Conservation (phyloP, 2,329 filamentous ascomycete genomes). For the Fusarium metavorans region DNA sequence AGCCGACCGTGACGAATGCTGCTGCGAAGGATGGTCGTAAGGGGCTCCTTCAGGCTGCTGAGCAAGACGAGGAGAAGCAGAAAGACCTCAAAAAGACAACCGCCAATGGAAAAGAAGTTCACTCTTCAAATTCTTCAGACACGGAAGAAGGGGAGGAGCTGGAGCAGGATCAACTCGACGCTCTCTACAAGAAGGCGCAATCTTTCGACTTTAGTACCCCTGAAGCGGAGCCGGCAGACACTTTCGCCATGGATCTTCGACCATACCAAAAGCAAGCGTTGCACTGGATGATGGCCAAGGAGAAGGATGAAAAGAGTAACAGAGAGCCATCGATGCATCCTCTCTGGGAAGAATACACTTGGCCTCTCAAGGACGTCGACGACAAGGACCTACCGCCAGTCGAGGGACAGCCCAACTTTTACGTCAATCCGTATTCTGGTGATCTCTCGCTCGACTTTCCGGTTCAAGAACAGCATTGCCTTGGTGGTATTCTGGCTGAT, state of each 20-base stretch:
- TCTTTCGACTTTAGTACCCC: slow-evolving; percentile 96
- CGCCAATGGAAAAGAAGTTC: slow-evolving; percentile 46
- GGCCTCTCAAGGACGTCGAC: slow-evolving; percentile 89
- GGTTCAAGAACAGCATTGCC: slow-evolving; percentile 91
- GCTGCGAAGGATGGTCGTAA: slow-evolving; percentile 85
- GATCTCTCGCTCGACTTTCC: slow-evolving; percentile 94
- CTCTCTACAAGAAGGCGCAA: slow-evolving; percentile 94
- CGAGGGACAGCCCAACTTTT: slow-evolving; percentile 79
- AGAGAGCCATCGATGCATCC: slow-evolving; percentile 92
- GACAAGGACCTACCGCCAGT: slow-evolving; percentile 78
- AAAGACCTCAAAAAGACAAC: slow-evolving; percentile 60
- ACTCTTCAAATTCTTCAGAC: slow-evolving; percentile 71
- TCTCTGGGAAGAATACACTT: slow-evolving; percentile 94
- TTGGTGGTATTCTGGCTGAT: slow-evolving; percentile 93
- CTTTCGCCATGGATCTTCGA: slow-evolving; percentile 84
- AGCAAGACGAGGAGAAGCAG: slow-evolving; percentile 83
- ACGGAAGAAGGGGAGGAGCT: slow-evolving; percentile 89
- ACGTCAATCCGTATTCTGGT: slow-evolving; percentile 96
- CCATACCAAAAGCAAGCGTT: slow-evolving; percentile 96
- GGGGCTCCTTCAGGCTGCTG: slow-evolving; percentile 86
- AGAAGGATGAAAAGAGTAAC: slow-evolving; percentile 79
- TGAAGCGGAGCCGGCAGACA: slow-evolving; percentile 83
- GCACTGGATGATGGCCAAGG: slow-evolving; percentile 96
- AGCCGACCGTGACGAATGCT: slow-evolving; percentile 80
- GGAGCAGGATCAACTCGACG: slow-evolving; percentile 94